Base-by-base conservation (phyloP, 73 alveolate genomes). In the Halteria grandinella region DNA sequence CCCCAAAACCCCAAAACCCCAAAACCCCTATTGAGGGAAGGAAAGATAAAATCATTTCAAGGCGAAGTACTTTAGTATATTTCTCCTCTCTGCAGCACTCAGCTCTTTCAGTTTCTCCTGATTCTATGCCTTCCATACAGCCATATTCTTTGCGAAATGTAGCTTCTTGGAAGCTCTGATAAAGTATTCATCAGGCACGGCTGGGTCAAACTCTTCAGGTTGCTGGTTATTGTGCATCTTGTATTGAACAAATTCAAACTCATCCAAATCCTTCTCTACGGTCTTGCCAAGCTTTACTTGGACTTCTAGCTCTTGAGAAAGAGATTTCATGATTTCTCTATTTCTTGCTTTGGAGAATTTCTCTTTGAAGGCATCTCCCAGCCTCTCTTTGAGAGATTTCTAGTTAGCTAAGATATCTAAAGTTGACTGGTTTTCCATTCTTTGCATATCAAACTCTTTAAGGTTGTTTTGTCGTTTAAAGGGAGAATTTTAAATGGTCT, bases 131-230 rank as follows among this genome's bases (percentile, higher is more conserved):
- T 60, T 60, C 77, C 77, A 60, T 1, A 60, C 17, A 2, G 77
- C 77, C 21, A 60, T 60, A 39, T 60, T 60, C 59, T 60, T 60
- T 2, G 77, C n/a, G 24, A 60, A 60, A 40, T 60, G 77, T 29
- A 40, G 37, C 10, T 40, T 60, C 59, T 60, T 37, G 4, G 48
- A 36, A 37, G 15, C 43, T 21, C 24, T 60, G 10, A 60, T 33
- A 37, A 40, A 60, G 8, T 12, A 39, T 40, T 60, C 77, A 8
- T 39, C 77, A 12, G 77, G 77, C 43, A 60, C 48, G 1, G 43
- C 27, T 6, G 77, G 77, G 21, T 60, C 77, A 8, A 18, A 1
- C 7, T 36, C 77, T 5, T 18, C 7, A 3, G 20, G 10, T 10
- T 14, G 1, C 10, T 60, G 43, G 11, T 59, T 59, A 36, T 18